Evolutionary conservation across 2,329 filamentous ascomycete species (phyloP).

Genomic region (Ceratocystis harringtonii): DNA sequence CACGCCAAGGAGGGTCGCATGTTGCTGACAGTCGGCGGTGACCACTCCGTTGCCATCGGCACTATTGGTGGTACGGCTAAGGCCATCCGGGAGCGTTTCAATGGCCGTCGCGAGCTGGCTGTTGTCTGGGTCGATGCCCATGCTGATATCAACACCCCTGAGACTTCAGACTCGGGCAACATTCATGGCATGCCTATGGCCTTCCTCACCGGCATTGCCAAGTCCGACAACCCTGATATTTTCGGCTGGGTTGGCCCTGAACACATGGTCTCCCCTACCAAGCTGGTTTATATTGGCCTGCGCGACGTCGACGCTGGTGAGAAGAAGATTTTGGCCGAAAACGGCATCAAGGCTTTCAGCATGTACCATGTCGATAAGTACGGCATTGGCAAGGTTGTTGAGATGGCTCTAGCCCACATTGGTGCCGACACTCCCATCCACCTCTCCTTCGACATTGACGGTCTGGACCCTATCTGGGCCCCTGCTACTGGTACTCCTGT

Average conservation of each 20-base stretch:
- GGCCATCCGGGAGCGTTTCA: constrained; percentile 69
- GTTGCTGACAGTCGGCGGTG: constrained; percentile 84
- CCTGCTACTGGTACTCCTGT: constrained; percentile 93
- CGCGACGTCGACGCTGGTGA: constrained; percentile 86
- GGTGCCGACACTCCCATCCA: constrained; percentile 92
- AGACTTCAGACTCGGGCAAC: constrained; percentile 79
- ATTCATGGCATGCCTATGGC: constrained; percentile 96
- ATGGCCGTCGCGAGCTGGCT: constrained; percentile 57
- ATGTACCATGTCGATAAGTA: constrained; percentile 98
- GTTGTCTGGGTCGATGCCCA: constrained; percentile 99
- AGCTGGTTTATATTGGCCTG: constrained; percentile 93
- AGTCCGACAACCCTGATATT: constrained; percentile 56
- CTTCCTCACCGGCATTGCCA: constrained; percentile 75
- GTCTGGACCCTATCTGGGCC: constrained; percentile 88
- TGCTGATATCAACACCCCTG: constrained; percentile 92
- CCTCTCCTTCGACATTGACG: constrained; percentile 93
- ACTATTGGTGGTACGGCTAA: constrained; percentile 77
- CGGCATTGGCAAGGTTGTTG: constrained; percentile 89
- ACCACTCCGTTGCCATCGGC: constrained; percentile 93
- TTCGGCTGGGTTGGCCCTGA: constrained; percentile 82
- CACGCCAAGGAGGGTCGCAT: constrained; percentile 73
- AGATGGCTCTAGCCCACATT: constrained; percentile 96
- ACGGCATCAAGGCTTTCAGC: constrained; percentile 88
- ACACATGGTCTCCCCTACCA: constrained; percentile 53
- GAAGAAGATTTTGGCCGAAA: constrained; percentile 77